A percentile compares a stretch with the other conserved stretches of the same genome.
Evolutionary conservation across 352 stramenopile genomes (phyloP).

Genomic region (Pythium plurisporium): DNA sequence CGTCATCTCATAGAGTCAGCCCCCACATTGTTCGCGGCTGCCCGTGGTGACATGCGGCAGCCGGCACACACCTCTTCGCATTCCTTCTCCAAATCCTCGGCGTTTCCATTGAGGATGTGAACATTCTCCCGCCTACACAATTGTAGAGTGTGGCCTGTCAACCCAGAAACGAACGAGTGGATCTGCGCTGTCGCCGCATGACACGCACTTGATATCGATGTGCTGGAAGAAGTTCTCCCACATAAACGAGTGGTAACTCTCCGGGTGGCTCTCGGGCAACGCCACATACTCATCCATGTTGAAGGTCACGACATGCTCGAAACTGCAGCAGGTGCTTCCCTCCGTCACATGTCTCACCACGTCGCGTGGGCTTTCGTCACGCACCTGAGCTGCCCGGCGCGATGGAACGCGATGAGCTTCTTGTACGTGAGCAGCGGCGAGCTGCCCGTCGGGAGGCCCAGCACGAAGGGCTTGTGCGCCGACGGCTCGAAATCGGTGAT

Average conservation of each 20-base stretch:
- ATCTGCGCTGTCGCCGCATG: too few species aligned
- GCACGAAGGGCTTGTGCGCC: constrained; percentile 68
- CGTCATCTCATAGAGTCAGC: too few species aligned
- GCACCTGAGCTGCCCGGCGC: constrained; percentile 32
- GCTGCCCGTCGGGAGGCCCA: constrained; percentile 83
- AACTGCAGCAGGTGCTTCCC: constrained; percentile 28
- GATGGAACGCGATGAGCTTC: constrained; percentile 73
- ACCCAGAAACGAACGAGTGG: too few species aligned
- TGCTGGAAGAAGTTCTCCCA: constrained; percentile 88
- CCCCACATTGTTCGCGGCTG: too few species aligned
- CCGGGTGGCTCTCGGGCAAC: constrained; percentile 68
- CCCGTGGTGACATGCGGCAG: too few species aligned
- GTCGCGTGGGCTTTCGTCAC: background rate
- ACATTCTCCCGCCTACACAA: constrained; percentile 85
- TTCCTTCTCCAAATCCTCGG: constrained; percentile 63
- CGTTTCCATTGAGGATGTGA: constrained; percentile 85
- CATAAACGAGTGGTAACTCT: constrained; percentile 91
- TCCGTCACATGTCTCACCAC: background rate
- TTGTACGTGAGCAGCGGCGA: constrained; percentile 82
- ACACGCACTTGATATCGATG: constrained; percentile 75
- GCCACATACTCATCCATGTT: constrained; percentile 91
- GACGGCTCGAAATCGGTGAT: constrained; percentile 81
- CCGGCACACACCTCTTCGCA: constrained; percentile 46
- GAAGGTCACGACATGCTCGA: constrained; percentile 87
- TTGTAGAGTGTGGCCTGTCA: too few species aligned